Conservation (phyloP, 345 rosid species). For the Bruguiera sexangula region DNA sequence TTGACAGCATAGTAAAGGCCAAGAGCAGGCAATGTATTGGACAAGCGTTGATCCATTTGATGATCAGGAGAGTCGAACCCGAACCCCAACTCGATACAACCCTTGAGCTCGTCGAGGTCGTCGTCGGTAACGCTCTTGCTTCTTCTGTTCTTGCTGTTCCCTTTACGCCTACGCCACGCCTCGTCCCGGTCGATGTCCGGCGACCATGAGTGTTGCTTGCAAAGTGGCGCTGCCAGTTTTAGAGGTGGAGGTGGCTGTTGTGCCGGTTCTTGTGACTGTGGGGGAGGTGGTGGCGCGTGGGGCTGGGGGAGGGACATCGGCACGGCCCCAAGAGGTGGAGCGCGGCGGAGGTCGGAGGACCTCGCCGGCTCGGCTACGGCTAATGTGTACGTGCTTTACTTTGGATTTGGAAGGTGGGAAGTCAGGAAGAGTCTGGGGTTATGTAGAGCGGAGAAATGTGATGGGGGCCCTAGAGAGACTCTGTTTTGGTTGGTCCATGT, state of each 20-base stretch:
- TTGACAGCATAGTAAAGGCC: slow-evolving; percentile 77
- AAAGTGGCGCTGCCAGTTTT: slow-evolving; percentile 36
- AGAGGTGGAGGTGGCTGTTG: slow-evolving; percentile 5
- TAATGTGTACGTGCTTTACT: neutral
- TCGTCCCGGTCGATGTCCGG: slow-evolving; percentile 80
- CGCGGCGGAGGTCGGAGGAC: slow-evolving; percentile 29
- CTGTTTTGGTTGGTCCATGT: slow-evolving; percentile 15
- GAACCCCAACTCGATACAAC: slow-evolving; percentile 79
- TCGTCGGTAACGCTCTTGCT: slow-evolving; percentile 89
- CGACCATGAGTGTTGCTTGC: slow-evolving; percentile 84
- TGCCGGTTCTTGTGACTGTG: neutral
- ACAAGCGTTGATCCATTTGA: slow-evolving; percentile 55
- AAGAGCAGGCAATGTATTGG: slow-evolving; percentile 79
- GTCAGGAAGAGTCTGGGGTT: neutral
- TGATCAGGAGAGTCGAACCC: slow-evolving; percentile 67
- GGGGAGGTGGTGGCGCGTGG: slow-evolving; percentile 2
- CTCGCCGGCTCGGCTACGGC: slow-evolving; percentile 16
- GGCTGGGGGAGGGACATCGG: slow-evolving; percentile 10
- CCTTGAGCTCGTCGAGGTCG: slow-evolving; percentile 91
- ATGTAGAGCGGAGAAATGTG: slow-evolving; percentile 10
- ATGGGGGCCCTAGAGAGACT: neutral
- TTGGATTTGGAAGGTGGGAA: neutral
- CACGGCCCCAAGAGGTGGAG: slow-evolving; percentile 1
- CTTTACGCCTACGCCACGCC: slow-evolving; percentile 78
- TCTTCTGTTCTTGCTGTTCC: slow-evolving; percentile 37